Evolutionary conservation across 2,329 filamentous ascomycete genomes (phyloP).

Genomic region (Fusarium pseudograminearum): DNA sequence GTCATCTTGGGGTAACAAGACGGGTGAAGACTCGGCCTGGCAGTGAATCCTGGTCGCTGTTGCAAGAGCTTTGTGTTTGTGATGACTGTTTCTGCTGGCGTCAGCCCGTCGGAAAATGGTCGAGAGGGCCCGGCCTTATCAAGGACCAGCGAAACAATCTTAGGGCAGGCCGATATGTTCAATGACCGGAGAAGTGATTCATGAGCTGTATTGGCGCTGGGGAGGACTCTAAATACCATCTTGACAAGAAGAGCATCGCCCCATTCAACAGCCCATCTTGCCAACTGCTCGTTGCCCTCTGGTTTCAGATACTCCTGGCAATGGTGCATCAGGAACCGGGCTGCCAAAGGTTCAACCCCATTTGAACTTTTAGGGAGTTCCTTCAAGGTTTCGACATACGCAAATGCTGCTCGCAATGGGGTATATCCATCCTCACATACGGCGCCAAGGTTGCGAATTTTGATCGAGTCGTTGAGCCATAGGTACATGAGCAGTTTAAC

Average conservation of each 20-base stretch:
- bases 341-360: slow-evolving; percentile 6
- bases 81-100: slow-evolving; percentile 50
- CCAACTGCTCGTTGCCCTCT: slow-evolving; percentile 13
- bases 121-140: slow-evolving; percentile 34
- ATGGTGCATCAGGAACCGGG: slow-evolving; percentile 36
- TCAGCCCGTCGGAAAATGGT: slow-evolving; percentile 31
- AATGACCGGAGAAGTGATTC: slow-evolving; percentile 43
- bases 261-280: slow-evolving; percentile 47
- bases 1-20: slow-evolving; percentile 41
- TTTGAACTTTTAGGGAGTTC: neutral
- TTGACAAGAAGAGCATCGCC: slow-evolving; percentile 42
- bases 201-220: slow-evolving; percentile 24
- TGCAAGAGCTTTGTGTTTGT: slow-evolving; percentile 39
- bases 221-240: slow-evolving; percentile 25
- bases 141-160: slow-evolving; percentile 45
- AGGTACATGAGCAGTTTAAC: slow-evolving; percentile 49
- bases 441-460: slow-evolving; percentile 45
- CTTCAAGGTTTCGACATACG: slow-evolving; percentile 21
- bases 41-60: neutral
- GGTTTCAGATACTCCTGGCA: slow-evolving; percentile 5
- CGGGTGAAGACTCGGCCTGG: slow-evolving; percentile 39
- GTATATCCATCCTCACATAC: slow-evolving; percentile 43
- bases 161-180: slow-evolving; percentile 42
- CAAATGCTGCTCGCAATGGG: slow-evolving; percentile 51
- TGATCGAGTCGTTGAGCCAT: slow-evolving; percentile 47